These are phyloP conservation scores for Ettlia oleoabundans DNA, from an alignment of 139 green algal genomes.

Conservation along the genomic window DNA sequence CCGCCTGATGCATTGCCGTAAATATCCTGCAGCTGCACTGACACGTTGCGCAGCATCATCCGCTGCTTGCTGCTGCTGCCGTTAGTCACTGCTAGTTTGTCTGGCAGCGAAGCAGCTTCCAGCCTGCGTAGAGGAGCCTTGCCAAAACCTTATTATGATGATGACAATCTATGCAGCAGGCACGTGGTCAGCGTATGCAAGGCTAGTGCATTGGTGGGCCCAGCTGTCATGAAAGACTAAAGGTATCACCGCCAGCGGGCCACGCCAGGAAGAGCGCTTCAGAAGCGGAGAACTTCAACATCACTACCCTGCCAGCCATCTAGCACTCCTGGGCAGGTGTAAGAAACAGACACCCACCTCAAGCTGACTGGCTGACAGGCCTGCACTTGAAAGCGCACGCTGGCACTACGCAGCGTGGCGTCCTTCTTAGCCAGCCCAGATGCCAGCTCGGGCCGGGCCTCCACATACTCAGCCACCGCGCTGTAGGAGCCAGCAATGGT, in stretches of 20 bases:
- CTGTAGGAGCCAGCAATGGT: conserved; percentile 19
- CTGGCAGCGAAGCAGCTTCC: conserved; percentile 29
- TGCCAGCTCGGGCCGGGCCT: conserved; percentile 53
- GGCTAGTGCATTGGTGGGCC: too few species aligned
- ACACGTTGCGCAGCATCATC: conserved; percentile 48
- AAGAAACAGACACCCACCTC: too few species aligned
- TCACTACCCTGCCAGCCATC: too few species aligned
- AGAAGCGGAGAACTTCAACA: too few species aligned
- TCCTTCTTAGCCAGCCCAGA: conserved; percentile 54
- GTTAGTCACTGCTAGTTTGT: conserved; percentile 56
- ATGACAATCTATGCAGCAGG: too few species aligned
- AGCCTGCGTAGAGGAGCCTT: conserved; percentile 34
- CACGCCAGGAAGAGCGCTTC: too few species aligned
- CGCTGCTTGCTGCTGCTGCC: conserved; percentile 20
- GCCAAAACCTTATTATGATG: too few species aligned
- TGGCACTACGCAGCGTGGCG: conserved; percentile 51
- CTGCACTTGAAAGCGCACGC: conserved; percentile 46
- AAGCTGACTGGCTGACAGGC: conserved; percentile 43
- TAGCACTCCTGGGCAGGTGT: too few species aligned
- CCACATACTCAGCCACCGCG: conserved; percentile 44
- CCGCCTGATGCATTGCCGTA: conserved; percentile 52
- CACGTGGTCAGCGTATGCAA: too few species aligned
- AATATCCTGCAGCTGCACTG: conserved; percentile 64
- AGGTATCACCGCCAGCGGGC: too few species aligned
- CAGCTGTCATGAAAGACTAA: too few species aligned